A percentile compares a stretch with the other conserved stretches of the same genome.
Conservation (phyloP, 129 eudicot genomes). For the Helianthus annuus region HanXRQr2.0-SUNRISE NC_035436.2:176226847-176227346, state of each 20-base stretch:
- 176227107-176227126: slow-evolving; percentile 50
- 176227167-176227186: slow-evolving; percentile 33
- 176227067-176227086: slow-evolving; percentile 39
- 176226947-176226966: slow-evolving; percentile 67
- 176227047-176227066: not conserved
- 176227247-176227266: slow-evolving; percentile 71
- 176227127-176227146: slow-evolving; percentile 34
- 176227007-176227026: slow-evolving; percentile 6
- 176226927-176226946: slow-evolving; percentile 64
- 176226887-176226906: slow-evolving; percentile 59
- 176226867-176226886: slow-evolving; percentile 54
- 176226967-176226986: slow-evolving; percentile 64
- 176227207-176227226: slow-evolving; percentile 51
- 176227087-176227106: slow-evolving; percentile 44
- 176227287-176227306: not conserved
- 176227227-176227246: slow-evolving; percentile 83
- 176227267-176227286: slow-evolving; percentile 42
- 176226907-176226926: slow-evolving; percentile 91
- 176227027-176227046: slow-evolving; percentile 2
- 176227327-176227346: not conserved
- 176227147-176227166: slow-evolving; percentile 43
- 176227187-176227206: slow-evolving; percentile 35
- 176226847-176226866: slow-evolving; percentile 66
- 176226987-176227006: not conserved
- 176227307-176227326: slow-evolving; percentile 1